Conservation (phyloP, 805 yeast genomes). For the Kodamaea fukazawae region DNA sequence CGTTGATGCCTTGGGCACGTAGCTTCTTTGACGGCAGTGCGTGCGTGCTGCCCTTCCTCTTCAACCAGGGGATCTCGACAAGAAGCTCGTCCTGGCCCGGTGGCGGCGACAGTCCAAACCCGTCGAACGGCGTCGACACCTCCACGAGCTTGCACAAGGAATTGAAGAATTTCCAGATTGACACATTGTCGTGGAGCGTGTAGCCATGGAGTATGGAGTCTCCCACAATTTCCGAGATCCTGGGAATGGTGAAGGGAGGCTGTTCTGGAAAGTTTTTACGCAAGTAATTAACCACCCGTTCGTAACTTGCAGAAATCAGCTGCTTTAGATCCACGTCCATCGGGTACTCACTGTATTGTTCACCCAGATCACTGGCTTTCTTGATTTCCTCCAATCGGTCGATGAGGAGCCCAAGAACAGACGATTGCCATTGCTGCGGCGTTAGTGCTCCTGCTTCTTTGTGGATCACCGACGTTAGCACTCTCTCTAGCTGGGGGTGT, state of each 20-base stretch:
- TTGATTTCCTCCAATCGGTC: conserved; percentile 1
- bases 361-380: conserved; percentile 1
- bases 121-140: conserved; percentile 29
- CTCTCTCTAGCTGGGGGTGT: background rate
- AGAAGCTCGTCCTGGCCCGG: conserved; percentile 15
- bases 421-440: background rate
- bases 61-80: conserved; percentile 31
- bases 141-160: conserved; percentile 34
- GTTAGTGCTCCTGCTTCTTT: background rate
- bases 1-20: too few species aligned
- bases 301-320: conserved; percentile 5
- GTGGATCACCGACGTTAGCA: conserved; percentile 1
- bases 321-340: conserved; percentile 11
- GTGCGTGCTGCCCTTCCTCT: conserved; percentile 10
- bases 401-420: background rate
- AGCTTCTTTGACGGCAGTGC: too few species aligned
- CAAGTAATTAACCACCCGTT: conserved; percentile 36
- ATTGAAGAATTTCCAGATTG: conserved; percentile 42
- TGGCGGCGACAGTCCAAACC: conserved; percentile 15
- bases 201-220: conserved; percentile 38
- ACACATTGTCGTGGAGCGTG: conserved; percentile 25
- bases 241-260: conserved; percentile 49
- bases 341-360: conserved; percentile 5
- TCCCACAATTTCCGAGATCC: conserved; percentile 47
- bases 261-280: conserved; percentile 22